A percentile compares a stretch with the other conserved stretches of the same genome.
These are phyloP conservation scores for Quillaja saponaria DNA, from an alignment of 306 rosid genomes.

Conservation along the genomic window DNA sequence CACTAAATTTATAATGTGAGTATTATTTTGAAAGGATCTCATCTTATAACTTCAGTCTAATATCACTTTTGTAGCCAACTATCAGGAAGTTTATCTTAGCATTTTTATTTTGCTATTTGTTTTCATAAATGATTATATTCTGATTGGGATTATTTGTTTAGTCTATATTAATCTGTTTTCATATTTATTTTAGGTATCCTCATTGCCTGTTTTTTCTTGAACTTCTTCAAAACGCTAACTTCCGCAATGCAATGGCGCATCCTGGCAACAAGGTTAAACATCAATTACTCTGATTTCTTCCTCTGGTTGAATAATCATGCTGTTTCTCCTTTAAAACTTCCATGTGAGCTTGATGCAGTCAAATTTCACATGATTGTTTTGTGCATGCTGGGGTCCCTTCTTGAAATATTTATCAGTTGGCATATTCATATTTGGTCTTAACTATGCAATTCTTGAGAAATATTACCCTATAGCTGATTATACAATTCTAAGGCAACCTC, in stretches of 20 bases:
- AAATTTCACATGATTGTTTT: background rate
- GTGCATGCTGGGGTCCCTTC: conserved; percentile 5
- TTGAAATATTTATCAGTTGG: too few species aligned
- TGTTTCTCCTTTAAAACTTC: conserved; percentile 12
- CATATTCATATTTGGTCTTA: too few species aligned
- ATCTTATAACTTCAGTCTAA: background rate
- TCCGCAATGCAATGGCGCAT: conserved; percentile 97
- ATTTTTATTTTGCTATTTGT: too few species aligned
- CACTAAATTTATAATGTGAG: conserved; percentile 82
- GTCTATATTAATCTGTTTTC: conserved; percentile 9
- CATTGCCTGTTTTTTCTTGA: conserved; percentile 92
- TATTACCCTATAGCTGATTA: too few species aligned
- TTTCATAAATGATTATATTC: too few species aligned
- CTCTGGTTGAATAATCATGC: background rate
- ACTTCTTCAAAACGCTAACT: conserved; percentile 86
- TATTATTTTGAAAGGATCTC: conserved; percentile 18
- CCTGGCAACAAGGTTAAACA: conserved; percentile 78
- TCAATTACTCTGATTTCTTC: conserved; percentile 3
- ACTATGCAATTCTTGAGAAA: too few species aligned
- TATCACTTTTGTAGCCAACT: too few species aligned
- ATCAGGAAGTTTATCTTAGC: too few species aligned
- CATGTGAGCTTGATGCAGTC: background rate
- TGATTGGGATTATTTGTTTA: conserved; percentile 17
- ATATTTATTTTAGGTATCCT: conserved; percentile 68
- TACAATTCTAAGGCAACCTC: too few species aligned